Base-by-base conservation (phyloP, 495 filamentous ascomycete genomes). In the Aspergillus ostianus region DNA sequence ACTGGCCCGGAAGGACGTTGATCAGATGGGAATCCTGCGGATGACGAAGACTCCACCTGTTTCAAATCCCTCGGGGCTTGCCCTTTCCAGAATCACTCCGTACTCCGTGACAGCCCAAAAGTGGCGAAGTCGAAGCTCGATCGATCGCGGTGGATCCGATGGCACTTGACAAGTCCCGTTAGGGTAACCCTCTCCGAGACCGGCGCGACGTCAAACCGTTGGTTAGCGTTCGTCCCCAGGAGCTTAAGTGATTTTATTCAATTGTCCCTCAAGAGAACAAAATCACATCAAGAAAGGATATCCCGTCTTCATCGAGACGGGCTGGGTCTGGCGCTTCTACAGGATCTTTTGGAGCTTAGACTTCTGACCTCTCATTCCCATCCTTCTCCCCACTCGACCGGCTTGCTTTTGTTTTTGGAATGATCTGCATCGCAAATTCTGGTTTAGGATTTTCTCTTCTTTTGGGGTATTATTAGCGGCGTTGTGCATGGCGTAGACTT, bases 1-100 rank as follows among this genome's bases (percentile, higher is more conserved):
- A 51, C 52, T 18, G 51, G 48, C 20, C 50, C 58, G 29, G 60
- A 61, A 5, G 60, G 45, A 20, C 58, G 58, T 18, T 55, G 55
- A 57, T n/a, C n/a, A n/a, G n/a, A n/a, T 30, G 7, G n/a, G 47
- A 52, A 19, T 20, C 47, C 21, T 49, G 9, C 8, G n/a, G 21
- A 7, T n/a, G 47, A 49, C 21, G 4, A 49, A 17, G n/a, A 20
- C 21, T 49, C 47, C 36, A 41, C 36, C 6, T 17, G 36, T 41
- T 41, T 41, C 36, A 41, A 41, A 41, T 41, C 36, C 36, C 36
- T 41, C 36, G 36, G 36, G 36, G 36, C 36, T 15, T 41, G 9
- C 36, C 36, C 10, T 4, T 41, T 41, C 10, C 36, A 41, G 36
- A 17, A 41, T 1, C 36, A 17, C 5, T 41, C 36, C 36, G 36